These are phyloP conservation scores for Biancaea sappan DNA, from an alignment of 306 rosid species.

Conservation along the genomic window DNA sequence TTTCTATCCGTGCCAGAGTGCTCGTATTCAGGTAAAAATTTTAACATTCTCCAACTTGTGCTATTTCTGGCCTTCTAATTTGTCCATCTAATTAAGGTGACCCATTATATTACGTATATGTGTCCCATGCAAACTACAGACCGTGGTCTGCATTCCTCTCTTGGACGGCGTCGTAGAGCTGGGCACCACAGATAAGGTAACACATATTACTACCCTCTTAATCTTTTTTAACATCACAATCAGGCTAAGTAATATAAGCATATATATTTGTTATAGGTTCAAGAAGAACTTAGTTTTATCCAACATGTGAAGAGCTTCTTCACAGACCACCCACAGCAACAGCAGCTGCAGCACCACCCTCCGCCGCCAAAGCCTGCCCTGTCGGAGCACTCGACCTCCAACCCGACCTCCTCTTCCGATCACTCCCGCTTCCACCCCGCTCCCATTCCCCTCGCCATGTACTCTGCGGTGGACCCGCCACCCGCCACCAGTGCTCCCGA, in stretches of 20 bases:
- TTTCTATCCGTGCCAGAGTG: slow-evolving; percentile 59
- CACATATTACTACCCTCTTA: background rate
- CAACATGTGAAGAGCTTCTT: slow-evolving; percentile 79
- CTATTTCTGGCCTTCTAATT: background rate
- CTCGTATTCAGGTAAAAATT: slow-evolving; percentile 72
- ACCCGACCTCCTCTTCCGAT: slow-evolving; percentile 64
- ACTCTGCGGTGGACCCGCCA: slow-evolving; percentile 29
- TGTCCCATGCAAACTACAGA: slow-evolving; percentile 48
- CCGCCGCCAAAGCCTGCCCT: slow-evolving; percentile 77
- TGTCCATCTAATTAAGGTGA: background rate
- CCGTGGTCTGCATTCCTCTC: slow-evolving; percentile 91
- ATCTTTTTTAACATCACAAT: too few relatives aligned
- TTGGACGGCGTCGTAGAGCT: slow-evolving; percentile 90
- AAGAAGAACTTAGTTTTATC: slow-evolving; percentile 67
- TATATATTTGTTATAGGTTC: slow-evolving; percentile 44
- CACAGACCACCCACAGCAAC: slow-evolving; percentile 43
- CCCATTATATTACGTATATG: background rate
- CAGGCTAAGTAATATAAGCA: too few relatives aligned
- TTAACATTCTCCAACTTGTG: too few relatives aligned
- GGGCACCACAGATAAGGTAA: slow-evolving; percentile 80
- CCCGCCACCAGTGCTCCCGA: background rate
- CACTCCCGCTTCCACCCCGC: slow-evolving; percentile 8
- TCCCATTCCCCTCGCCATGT: background rate
- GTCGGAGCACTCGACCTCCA: slow-evolving; percentile 89
- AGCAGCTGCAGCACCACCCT: slow-evolving; percentile 37